Evolutionary conservation across 2,329 filamentous ascomycete species (phyloP), one percentile per base, ranked within the genome.

Genomic region (Ophiostoma triangulosporum): DNA sequence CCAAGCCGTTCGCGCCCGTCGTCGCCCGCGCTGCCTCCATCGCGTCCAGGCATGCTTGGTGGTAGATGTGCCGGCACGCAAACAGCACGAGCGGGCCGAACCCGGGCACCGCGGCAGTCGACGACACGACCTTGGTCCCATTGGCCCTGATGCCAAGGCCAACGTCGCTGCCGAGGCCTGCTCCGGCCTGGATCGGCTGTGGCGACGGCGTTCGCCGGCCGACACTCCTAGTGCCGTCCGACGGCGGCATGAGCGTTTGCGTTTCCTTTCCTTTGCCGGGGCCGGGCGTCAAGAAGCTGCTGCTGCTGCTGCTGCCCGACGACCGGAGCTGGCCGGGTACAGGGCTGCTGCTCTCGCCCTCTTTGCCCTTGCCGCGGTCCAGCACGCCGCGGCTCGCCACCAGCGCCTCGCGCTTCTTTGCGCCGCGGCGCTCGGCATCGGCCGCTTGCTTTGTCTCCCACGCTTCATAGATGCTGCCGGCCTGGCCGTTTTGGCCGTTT

Each of bases 41-140:
- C 56, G 78, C 75, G 63, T 91, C 86, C 36, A 86, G 69, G 63
- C 83, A 89, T 26, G 69, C 72, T 63, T 81, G 74, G 68, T 87
- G 83, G 61, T 84, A 86, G 17, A 85, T 78, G 65, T 87, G 83
- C 53, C 83, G 73, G 64, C 83, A 87, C 22, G 82, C 83, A 61
- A 87, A 68, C 49, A 87, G 76, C 9, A 86, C 79, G 51, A 87
- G 64, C 43, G 80, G 74, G 8, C 81, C 84, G 17, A 84, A 72
- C n/a, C 75, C 69, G 65, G 43, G 53, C 36, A 48, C 51, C 64
- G 66, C 31, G 24, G 40, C 14, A 26, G 7, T 3, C 15, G 15
- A 6, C 3, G 12, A 17, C n/a, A n/a, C n/a, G n/a, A n/a, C n/a
- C n/a, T 31, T 31, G 45, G 17, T 26, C 9, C 26, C 29, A 33